A percentile compares a stretch with the other conserved stretches of the same genome.
phyloP scores from a whole-genome alignment of 176 grass and related monocot genomes.

The Zoysia japonica region DNA sequence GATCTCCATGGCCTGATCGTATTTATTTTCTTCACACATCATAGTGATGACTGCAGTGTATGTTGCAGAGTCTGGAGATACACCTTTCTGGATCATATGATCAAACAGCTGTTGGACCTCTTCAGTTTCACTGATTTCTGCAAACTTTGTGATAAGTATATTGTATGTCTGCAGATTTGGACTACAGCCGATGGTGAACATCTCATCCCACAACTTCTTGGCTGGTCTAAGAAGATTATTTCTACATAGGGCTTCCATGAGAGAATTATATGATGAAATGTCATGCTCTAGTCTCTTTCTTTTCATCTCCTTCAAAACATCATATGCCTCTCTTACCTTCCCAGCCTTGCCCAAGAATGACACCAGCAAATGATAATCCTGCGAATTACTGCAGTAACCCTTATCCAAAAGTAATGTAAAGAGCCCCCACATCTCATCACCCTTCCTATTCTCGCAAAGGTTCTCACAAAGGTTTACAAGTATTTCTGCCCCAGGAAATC shows the following conservation, averaged over 20 bases:
- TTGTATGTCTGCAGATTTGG: conserved; percentile 90
- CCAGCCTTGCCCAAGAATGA: conserved; percentile 82
- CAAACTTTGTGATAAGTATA: conserved; percentile 80
- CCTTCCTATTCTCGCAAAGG: conserved; percentile 73
- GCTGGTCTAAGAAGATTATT: conserved; percentile 77
- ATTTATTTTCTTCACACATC: conserved; percentile 63
- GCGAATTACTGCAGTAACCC: conserved; percentile 42
- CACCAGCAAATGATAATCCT: conserved; percentile 62
- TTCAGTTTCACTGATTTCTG: conserved; percentile 59
- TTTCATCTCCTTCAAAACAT: conserved; percentile 79
- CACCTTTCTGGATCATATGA: conserved; percentile 74
- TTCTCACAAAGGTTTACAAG: conserved; percentile 52
- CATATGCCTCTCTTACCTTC: conserved; percentile 91
- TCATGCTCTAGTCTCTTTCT: conserved; percentile 60
- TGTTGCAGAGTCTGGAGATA: conserved; percentile 62
- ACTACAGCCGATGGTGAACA: conserved; percentile 69
- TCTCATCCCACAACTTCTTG: conserved; percentile 97
- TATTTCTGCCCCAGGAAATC: conserved; percentile 47
- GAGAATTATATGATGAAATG: conserved; percentile 73
- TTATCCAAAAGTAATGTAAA: conserved; percentile 63
- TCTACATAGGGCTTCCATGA: conserved; percentile 79
- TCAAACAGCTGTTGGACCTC: conserved; percentile 66
- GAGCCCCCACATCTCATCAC: conserved; percentile 62
- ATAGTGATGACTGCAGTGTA: conserved; percentile 62
- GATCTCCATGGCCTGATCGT: conserved; percentile 62